Evolutionary conservation across 768 basidiomycete genomes (phyloP).

Genomic region (Hysterangium stoloniferum): DNA sequence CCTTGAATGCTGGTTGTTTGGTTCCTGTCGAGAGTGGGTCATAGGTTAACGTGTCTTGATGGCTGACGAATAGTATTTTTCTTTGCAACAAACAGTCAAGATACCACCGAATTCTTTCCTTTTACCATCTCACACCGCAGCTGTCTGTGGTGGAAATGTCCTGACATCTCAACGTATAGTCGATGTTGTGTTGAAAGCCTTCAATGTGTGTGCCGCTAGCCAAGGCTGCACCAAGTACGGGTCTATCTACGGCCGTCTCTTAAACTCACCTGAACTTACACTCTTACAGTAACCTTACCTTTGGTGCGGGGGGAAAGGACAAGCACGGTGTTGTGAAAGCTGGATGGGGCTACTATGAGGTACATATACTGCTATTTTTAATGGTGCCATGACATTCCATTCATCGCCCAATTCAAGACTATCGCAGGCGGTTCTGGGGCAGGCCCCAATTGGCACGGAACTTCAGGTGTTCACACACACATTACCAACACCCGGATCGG

Average conservation of each 20-base stretch:
- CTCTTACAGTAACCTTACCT: constrained; percentile 72
- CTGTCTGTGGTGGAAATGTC: constrained; percentile 91
- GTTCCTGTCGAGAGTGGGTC: constrained; percentile 70
- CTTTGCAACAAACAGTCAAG: constrained; percentile 39
- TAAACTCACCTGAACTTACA: not conserved
- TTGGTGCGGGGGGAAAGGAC: constrained; percentile 83
- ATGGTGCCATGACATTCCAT: not conserved
- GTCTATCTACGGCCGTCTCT: constrained; percentile 5
- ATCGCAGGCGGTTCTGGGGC: constrained; percentile 93
- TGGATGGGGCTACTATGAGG: constrained; percentile 91
- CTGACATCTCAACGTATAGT: constrained; percentile 89
- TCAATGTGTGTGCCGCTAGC: constrained; percentile 84
- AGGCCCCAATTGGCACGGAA: constrained; percentile 84
- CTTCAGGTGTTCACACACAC: constrained; percentile 88
- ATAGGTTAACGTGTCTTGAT: not conserved
- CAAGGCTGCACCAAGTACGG: constrained; percentile 89
- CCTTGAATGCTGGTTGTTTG: constrained; percentile 89
- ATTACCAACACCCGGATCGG: constrained; percentile 92
- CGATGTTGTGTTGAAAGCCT: constrained; percentile 89
- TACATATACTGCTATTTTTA: constrained; percentile 18
- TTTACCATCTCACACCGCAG: constrained; percentile 76
- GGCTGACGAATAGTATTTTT: not conserved
- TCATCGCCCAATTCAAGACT: constrained; percentile 48
- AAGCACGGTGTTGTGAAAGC: constrained; percentile 63
- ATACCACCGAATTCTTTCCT: constrained; percentile 77